Evolutionary conservation across 2,329 filamentous ascomycete species (phyloP).

Genomic region (Endocalyx cinctus): DNA sequence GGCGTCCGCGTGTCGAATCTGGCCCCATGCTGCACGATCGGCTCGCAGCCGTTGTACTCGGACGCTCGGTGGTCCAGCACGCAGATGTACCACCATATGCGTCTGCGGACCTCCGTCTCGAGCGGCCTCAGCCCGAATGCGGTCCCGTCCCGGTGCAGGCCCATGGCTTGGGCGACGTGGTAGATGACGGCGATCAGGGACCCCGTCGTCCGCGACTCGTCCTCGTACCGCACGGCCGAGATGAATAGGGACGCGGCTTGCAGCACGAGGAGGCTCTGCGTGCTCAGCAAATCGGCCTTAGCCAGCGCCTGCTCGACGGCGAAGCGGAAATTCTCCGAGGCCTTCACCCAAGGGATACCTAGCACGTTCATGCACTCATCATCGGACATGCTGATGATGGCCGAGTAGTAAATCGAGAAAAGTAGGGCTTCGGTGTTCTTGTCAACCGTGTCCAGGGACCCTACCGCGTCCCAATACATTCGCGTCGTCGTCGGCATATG

Average conservation of each 20-base stretch:
- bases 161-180: constrained; percentile 33
- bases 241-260: constrained; percentile 61
- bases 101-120: constrained; percentile 47
- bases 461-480: constrained; percentile 21
- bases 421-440: constrained; percentile 54
- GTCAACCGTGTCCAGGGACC: constrained; percentile 9
- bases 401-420: constrained; percentile 59
- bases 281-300: constrained; percentile 57
- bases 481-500: constrained; percentile 23
- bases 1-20: constrained; percentile 44
- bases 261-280: constrained; percentile 56
- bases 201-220: constrained; percentile 33
- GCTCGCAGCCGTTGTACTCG: constrained; percentile 45
- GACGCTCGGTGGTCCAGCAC: constrained; percentile 42
- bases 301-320: constrained; percentile 60
- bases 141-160: constrained; percentile 46
- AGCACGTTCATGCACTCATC: constrained; percentile 43
- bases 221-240: constrained; percentile 43
- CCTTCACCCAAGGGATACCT: constrained; percentile 44
- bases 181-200: constrained; percentile 28
- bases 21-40: constrained; percentile 34
- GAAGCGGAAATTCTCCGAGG: constrained; percentile 55
- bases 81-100: constrained; percentile 46
- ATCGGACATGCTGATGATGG: constrained; percentile 45
- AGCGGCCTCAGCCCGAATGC: constrained; percentile 41